Conservation (phyloP, 2,329 filamentous ascomycete species). For the Grosmannia penicillata region DNA sequence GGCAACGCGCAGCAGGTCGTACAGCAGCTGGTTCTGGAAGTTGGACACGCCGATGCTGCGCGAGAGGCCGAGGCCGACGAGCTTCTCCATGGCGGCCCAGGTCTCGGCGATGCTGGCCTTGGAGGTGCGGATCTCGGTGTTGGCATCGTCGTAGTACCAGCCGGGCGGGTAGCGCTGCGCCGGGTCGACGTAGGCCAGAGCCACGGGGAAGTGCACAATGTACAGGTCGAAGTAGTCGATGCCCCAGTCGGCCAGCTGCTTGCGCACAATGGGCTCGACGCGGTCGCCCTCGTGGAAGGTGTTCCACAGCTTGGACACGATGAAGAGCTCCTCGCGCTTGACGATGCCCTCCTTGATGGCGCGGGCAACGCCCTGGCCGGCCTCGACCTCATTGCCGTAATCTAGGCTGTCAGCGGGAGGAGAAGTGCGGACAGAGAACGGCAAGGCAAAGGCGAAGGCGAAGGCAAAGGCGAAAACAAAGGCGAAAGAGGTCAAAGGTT, state of each 20-base stretch:
- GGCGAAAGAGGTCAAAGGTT: not conserved
- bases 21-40: constrained; percentile 63
- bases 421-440: not conserved
- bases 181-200: constrained; percentile 75
- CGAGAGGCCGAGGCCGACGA: constrained; percentile 54
- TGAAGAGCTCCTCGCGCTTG: constrained; percentile 77
- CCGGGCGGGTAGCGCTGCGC: constrained; percentile 64
- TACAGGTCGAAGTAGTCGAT: constrained; percentile 85
- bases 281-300: constrained; percentile 71
- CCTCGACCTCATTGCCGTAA: constrained; percentile 72
- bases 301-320: constrained; percentile 90
- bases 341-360: constrained; percentile 71
- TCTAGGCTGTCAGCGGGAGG: constrained; percentile 29
- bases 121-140: constrained; percentile 42
- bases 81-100: constrained; percentile 64
- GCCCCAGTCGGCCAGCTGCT: constrained; percentile 69
- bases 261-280: constrained; percentile 60
- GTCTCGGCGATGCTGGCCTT: constrained; percentile 67
- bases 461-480: rapidly evolving
- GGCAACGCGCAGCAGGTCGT: constrained; percentile 68
- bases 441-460: not conserved
- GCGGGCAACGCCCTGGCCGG: constrained; percentile 59
- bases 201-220: constrained; percentile 79
- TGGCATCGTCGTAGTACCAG: constrained; percentile 52
- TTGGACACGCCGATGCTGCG: constrained; percentile 70